phyloP scores from a whole-genome alignment of 169 alveolate species.

The Plasmodium chabaudi region DNA sequence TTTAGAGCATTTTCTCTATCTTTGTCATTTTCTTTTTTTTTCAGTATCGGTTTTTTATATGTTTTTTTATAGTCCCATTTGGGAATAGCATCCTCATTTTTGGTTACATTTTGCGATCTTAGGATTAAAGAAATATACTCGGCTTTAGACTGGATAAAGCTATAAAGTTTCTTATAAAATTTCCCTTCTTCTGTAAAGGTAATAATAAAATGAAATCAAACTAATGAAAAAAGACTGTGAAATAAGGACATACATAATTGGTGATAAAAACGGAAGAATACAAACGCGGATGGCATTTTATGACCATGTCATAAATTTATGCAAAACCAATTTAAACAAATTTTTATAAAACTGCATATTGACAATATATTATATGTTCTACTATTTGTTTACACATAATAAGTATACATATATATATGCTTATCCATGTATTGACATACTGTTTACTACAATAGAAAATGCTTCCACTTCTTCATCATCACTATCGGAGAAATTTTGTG shows the following conservation, averaged over 20 bases:
- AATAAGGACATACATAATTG: not conserved
- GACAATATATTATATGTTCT: too few species aligned
- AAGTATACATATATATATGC: too few species aligned
- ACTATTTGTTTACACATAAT: too few species aligned
- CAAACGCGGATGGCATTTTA: too few species aligned
- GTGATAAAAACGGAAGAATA: too few species aligned
- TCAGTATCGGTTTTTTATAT: not conserved
- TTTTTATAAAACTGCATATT: too few species aligned
- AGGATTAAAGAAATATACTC: constrained; percentile 40
- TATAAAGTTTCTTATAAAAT: constrained; percentile 59
- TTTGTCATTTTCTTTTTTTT: constrained; percentile 25
- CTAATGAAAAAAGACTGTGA: not conserved
- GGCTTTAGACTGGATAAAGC: constrained; percentile 42
- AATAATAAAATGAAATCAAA: not conserved
- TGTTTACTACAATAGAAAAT: constrained; percentile 21
- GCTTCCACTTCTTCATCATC: constrained; percentile 42
- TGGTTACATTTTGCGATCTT: constrained; percentile 13
- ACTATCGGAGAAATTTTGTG: not conserved
- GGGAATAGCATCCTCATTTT: not conserved
- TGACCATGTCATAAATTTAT: too few species aligned
- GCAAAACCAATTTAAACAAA: too few species aligned
- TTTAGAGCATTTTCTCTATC: constrained; percentile 33
- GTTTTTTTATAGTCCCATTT: constrained; percentile 13
- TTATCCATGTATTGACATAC: constrained; percentile 1
- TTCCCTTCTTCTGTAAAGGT: constrained; percentile 41